Evolutionary conservation across 106 monocot genomes (phyloP).

Genomic region (Dendrobium nobile): DNA sequence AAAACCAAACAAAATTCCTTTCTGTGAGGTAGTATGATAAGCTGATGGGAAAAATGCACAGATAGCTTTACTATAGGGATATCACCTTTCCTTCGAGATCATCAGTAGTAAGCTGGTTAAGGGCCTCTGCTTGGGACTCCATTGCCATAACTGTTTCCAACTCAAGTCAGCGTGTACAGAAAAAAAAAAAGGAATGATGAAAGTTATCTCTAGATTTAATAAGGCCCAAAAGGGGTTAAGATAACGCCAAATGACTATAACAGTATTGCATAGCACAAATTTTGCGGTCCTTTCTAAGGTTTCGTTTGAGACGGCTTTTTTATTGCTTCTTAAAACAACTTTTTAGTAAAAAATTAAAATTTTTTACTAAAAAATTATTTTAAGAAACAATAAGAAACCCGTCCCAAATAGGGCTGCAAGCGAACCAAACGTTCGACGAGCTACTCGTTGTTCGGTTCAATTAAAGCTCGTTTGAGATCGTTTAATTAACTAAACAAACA

Average conservation of each 20-base stretch:
- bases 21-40: neutral
- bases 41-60: neutral
- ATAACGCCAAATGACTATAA: neutral
- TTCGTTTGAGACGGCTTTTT: too few species aligned
- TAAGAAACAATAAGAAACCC: too few species aligned
- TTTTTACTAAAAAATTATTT: too few species aligned
- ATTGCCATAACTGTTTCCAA: constrained; percentile 74
- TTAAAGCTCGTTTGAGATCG: too few species aligned
- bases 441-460: too few species aligned
- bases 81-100: constrained; percentile 97
- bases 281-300: neutral
- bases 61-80: neutral
- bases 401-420: too few species aligned
- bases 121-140: constrained; percentile 96
- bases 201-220: neutral
- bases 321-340: too few species aligned
- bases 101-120: constrained; percentile 84
- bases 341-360: too few species aligned
- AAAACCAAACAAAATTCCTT: constrained; percentile 4
- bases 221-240: neutral
- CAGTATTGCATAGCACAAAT: neutral
- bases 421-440: too few species aligned
- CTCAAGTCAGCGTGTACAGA: neutral
- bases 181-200: neutral
- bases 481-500: too few species aligned